Evolutionary conservation across 2,329 filamentous ascomycete genomes (phyloP).

Genomic region (Waltergamsia citrina): DNA sequence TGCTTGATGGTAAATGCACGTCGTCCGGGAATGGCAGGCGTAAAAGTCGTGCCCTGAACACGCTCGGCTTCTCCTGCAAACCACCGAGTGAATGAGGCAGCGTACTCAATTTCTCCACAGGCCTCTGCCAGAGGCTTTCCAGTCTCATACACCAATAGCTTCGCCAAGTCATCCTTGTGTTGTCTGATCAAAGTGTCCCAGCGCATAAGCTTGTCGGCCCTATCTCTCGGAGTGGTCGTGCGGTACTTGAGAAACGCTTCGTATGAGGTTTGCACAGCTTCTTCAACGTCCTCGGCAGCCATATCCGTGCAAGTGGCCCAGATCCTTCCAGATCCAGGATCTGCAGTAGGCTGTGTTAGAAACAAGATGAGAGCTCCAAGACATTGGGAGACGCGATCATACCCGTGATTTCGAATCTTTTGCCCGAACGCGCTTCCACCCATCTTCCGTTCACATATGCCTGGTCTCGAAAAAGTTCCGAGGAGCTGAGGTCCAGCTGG

Average conservation of each 20-base stretch:
- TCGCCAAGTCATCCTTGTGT: constrained; percentile 27
- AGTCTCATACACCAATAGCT: constrained; percentile 35
- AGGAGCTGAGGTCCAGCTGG: too few relatives aligned
- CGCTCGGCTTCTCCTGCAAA: constrained; percentile 41
- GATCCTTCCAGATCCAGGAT: constrained; percentile 38
- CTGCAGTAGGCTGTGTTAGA: constrained; percentile 11
- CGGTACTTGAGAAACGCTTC: constrained; percentile 26
- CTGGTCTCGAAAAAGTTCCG: too few relatives aligned
- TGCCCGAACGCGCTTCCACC: too few relatives aligned
- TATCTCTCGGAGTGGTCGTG: constrained; percentile 22
- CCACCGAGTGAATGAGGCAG: constrained; percentile 43
- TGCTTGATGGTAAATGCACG: constrained; percentile 61
- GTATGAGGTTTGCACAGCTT: constrained; percentile 23
- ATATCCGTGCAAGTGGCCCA: constrained; percentile 43
- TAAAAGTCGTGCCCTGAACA: constrained; percentile 49
- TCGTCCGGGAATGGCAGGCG: constrained; percentile 50
- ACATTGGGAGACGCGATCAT: too few relatives aligned
- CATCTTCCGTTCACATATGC: too few relatives aligned
- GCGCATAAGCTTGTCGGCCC: constrained; percentile 31
- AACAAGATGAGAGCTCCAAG: too few relatives aligned
- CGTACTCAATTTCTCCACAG: constrained; percentile 45
- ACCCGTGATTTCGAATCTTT: too few relatives aligned
- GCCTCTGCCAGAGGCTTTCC: constrained; percentile 48
- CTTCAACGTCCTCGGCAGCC: constrained; percentile 26
- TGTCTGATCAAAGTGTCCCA: constrained; percentile 21